Evolutionary conservation across 208 protist species (phyloP), one percentile per base, ranked within the genome.

Genomic region (Crithidia mellificae): DNA sequence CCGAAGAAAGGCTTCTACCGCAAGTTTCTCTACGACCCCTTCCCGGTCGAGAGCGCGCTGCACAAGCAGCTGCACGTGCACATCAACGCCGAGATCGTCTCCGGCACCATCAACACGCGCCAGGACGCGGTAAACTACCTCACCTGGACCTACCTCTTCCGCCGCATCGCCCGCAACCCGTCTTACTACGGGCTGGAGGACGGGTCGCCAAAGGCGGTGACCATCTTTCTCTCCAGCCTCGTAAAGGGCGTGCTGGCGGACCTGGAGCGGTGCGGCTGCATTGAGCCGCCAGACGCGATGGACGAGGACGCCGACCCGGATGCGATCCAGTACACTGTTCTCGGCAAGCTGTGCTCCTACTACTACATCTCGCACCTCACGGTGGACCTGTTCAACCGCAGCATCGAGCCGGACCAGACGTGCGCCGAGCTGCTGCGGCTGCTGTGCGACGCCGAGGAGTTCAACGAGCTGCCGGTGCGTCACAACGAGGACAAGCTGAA

Each of bases 401-500:
- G 72, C 52, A 84, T 99, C 43, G 34, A 72, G 66, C 77, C 74
- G 2, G 50, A 83, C 36, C 75, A 78, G 41, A 77, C 78, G 24
- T 79, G 82, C 43, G 67, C 75, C 12, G 84, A 97, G 69, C 70
- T 97, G 29, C 80, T 99, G 46, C 73, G 83, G 41, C 65, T 97
- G 0, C 65, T 99, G 12, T 94, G 85, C 70, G 83, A 98, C 52
- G 89, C 97, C 8, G 63, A 95, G 27, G 99, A 99, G 81, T 99
- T 99, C 81, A 88, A 83, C 52, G 92, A 97, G 71, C 64, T 98
- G 22, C 97, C 94, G n/a, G 95, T 99, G 34, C 88, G 99, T 22
- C 98, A 99, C 83, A 99, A 99, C 81, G 99, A 99, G 74, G 98
- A 99, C 72, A 86, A 96, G 56, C 73, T 99, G 7, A 99, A 99